Conservation (phyloP, 768 basidiomycete species). For the Suillus lakei region DNA sequence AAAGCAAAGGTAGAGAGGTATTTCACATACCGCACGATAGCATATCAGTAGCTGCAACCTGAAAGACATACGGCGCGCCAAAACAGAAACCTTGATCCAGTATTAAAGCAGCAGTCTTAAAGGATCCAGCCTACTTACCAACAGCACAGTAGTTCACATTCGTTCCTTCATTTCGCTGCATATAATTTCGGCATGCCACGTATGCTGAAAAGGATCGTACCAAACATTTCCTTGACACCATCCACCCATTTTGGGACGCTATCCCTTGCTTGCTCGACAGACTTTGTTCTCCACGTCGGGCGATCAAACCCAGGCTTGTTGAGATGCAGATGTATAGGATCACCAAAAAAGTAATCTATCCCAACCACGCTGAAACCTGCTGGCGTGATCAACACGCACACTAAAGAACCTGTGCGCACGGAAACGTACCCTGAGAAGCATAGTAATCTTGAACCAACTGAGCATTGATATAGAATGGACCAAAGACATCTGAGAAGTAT, state of each 20-base stretch:
- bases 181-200: neutral
- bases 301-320: conserved; percentile 43
- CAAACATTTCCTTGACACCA: conserved; percentile 52
- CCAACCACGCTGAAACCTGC: conserved; percentile 64
- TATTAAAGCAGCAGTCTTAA: neutral
- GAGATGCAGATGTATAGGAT: conserved; percentile 48
- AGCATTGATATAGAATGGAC: conserved; percentile 62
- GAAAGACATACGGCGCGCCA: conserved; percentile 56
- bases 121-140: conserved; percentile 36
- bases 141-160: conserved; percentile 49
- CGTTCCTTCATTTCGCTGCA: conserved; percentile 15
- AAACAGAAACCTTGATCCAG: conserved; percentile 56
- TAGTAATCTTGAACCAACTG: conserved; percentile 68
- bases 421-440: conserved; percentile 54
- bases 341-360: conserved; percentile 68
- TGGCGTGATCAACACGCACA: neutral
- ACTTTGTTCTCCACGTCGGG: conserved; percentile 46
- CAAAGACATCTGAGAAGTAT: conserved; percentile 63
- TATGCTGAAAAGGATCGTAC: conserved; percentile 35
- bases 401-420: neutral
- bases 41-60: conserved; percentile 49
- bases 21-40: conserved; percentile 49
- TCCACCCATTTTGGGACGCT: conserved; percentile 56
- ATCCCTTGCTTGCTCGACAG: conserved; percentile 40
- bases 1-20: neutral